Evolutionary conservation across 129 eudicot genomes (phyloP).

Genomic region (Centrapalus pauciflorus): DNA sequence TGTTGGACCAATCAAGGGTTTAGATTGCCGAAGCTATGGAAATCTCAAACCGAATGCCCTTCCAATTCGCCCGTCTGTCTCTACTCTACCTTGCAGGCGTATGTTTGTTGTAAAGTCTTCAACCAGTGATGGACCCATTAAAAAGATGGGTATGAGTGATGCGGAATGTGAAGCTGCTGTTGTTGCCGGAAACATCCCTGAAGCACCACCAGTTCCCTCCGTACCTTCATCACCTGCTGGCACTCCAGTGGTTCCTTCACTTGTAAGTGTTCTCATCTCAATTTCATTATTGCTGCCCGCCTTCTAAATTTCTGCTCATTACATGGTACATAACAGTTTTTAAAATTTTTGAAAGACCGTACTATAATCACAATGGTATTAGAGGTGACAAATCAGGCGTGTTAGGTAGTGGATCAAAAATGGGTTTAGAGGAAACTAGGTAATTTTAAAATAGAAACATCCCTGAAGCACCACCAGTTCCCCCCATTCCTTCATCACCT

Average conservation of each 20-base stretch:
- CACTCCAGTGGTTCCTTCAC: conserved; percentile 58
- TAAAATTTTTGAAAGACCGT: background rate
- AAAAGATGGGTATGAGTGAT: conserved; percentile 51
- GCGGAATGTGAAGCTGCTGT: conserved; percentile 92
- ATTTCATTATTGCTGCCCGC: background rate
- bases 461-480: conserved; percentile 83
- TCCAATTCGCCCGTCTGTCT: conserved; percentile 12
- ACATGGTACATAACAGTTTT: background rate
- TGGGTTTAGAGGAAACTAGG: no score
- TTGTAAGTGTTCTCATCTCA: conserved; percentile 42
- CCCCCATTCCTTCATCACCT: conserved; percentile 65
- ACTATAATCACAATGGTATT: background rate
- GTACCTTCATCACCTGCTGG: conserved; percentile 70
- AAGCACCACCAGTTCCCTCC: conserved; percentile 79
- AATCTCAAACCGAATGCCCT: conserved; percentile 12
- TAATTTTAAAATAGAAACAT: no score
- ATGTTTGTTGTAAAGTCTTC: conserved; percentile 47
- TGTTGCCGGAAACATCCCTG: conserved; percentile 76
- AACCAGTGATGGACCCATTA: conserved; percentile 31
- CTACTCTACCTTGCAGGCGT: conserved; percentile 7
- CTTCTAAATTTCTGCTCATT: background rate
- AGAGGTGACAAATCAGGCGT: no score
- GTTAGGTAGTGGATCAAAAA: no score
- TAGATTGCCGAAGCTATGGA: conserved; percentile 25
- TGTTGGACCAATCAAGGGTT: conserved; percentile 36